These are phyloP conservation scores for Begonia loranthoides DNA, from an alignment of 306 rosid genomes.

Conservation along the genomic window DNA sequence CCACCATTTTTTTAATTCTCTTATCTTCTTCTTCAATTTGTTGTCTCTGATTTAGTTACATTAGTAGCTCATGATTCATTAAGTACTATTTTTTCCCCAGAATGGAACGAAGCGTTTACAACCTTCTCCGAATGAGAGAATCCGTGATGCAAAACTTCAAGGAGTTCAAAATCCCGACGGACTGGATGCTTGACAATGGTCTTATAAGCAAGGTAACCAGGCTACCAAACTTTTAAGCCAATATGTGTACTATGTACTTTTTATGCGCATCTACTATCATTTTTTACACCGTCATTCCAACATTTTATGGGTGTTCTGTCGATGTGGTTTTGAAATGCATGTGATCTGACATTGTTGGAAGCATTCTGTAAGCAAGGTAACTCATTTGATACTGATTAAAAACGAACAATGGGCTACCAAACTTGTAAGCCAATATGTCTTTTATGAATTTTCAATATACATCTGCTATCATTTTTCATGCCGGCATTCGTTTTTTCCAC, in stretches of 20 bases:
- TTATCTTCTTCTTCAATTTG: neutral
- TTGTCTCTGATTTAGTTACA: neutral
- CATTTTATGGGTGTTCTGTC: neutral
- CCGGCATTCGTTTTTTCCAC: no score
- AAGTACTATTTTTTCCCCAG: slow-evolving; percentile 20
- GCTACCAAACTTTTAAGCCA: no score
- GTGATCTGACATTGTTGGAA: no score
- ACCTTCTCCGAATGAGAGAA: slow-evolving; percentile 75
- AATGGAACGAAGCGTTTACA: slow-evolving; percentile 86
- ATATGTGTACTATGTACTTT: no score
- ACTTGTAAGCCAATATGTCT: no score
- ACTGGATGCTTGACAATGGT: slow-evolving; percentile 95
- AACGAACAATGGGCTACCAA: no score
- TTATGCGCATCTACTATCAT: neutral
- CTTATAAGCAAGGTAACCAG: slow-evolving; percentile 63
- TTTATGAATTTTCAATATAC: neutral
- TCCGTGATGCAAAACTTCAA: slow-evolving; percentile 70
- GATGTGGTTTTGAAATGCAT: neutral
- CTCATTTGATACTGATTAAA: no score
- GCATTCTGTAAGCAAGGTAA: slow-evolving; percentile 89
- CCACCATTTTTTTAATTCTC: neutral
- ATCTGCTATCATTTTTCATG: neutral
- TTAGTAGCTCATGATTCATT: neutral
- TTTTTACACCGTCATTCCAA: neutral
- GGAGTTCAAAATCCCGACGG: slow-evolving; percentile 71